Evolutionary conservation across 225 moss, liverwort and hornwort species (phyloP).

Genomic region (Sphagnum contortum): DNA sequence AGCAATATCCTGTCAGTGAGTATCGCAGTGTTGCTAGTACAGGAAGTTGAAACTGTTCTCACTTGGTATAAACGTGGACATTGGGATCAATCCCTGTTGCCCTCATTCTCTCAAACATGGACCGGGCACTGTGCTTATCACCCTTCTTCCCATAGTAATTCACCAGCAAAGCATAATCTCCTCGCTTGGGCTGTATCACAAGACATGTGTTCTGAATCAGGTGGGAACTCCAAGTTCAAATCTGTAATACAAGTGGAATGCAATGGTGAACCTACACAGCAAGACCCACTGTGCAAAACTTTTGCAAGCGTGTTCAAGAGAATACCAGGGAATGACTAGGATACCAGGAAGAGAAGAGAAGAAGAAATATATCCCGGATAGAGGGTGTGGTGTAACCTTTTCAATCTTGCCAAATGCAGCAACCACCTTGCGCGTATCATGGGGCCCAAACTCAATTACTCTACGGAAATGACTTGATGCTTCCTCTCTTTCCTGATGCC

Average conservation of each 20-base stretch:
- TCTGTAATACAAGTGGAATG: too few relatives aligned
- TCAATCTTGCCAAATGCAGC: constrained; percentile 46
- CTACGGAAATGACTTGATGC: constrained; percentile 44
- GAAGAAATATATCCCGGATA: not conserved
- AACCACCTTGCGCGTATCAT: constrained; percentile 30
- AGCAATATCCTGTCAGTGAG: too few relatives aligned
- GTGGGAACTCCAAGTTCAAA: too few relatives aligned
- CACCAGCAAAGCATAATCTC: constrained; percentile 61
- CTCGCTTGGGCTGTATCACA: constrained; percentile 47
- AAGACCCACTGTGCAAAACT: too few relatives aligned
- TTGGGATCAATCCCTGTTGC: constrained; percentile 61
- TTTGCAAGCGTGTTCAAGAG: too few relatives aligned
- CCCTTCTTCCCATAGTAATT: constrained; percentile 69
- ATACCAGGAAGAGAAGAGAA: too few relatives aligned
- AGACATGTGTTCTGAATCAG: not conserved
- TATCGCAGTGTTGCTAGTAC: too few relatives aligned
- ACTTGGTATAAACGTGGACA: constrained; percentile 76
- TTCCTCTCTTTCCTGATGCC: constrained; percentile 65
- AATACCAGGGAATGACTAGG: too few relatives aligned
- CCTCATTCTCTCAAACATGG: constrained; percentile 68
- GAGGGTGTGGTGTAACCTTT: constrained; percentile 28
- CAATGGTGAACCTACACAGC: too few relatives aligned
- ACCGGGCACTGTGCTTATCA: constrained; percentile 66
- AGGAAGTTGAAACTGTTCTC: constrained; percentile 4
- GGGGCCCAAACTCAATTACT: constrained; percentile 28